Percentiles rank a stretch among this genome's conserved stretches.
Conservation (phyloP, 495 filamentous ascomycete genomes). For the Articulospora tetracladia region DNA sequence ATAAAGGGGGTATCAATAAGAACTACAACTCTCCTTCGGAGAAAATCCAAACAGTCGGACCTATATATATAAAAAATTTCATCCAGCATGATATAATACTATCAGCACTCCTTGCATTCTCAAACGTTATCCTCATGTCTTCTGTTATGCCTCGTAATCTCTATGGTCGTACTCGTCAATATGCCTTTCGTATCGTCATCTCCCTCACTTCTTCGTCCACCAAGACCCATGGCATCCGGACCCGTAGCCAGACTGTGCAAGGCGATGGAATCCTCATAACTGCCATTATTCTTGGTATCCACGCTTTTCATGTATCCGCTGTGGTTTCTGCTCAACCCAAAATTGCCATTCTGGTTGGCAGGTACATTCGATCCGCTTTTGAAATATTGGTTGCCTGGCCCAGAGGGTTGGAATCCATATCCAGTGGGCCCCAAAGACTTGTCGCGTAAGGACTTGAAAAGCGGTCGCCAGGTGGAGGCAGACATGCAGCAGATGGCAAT, state of each 20-base stretch:
- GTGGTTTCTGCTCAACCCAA: not conserved
- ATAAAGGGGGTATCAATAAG: no score
- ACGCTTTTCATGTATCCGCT: not conserved
- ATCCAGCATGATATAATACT: no score
- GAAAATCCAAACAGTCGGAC: no score
- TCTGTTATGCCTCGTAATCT: not conserved
- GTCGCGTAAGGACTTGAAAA: conserved; percentile 6
- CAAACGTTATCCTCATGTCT: not conserved
- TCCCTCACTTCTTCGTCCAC: not conserved
- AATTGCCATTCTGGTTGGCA: not conserved
- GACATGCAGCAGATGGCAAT: conserved; percentile 14
- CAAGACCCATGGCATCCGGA: not conserved
- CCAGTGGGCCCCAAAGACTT: not conserved
- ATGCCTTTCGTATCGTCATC: not conserved
- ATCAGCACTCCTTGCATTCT: no score
- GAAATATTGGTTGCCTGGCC: not conserved
- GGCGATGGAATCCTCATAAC: not conserved
- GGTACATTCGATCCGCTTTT: not conserved
- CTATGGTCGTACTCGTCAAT: not conserved
- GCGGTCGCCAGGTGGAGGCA: conserved; percentile 12
- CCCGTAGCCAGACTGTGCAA: not conserved
- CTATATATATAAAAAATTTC: no score
- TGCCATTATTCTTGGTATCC: not conserved
- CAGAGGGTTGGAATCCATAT: not conserved
- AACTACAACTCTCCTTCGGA: no score